Percentiles rank a stretch among this genome's conserved stretches.
Conservation (phyloP, 345 rosid species). For the Populus euphratica region DNA sequence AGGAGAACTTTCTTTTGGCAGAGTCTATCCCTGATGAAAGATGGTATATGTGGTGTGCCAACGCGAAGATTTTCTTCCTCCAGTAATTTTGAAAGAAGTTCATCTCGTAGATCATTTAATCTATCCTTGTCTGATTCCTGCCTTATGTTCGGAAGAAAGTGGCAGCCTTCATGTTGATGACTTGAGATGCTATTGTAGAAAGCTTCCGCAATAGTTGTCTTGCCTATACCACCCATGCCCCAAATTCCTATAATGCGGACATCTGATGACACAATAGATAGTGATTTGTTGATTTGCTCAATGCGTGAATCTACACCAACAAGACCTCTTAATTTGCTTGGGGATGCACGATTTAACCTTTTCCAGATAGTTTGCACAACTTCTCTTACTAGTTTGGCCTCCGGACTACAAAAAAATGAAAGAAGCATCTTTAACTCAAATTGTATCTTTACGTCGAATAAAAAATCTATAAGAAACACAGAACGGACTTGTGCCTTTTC, state of each 20-base stretch:
- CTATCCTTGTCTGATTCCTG: not conserved
- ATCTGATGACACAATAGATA: not conserved
- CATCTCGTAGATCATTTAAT: not conserved
- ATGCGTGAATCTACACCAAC: constrained; percentile 1
- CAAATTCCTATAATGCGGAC: constrained; percentile 1
- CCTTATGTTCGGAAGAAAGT: not conserved
- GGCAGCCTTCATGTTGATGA: not conserved
- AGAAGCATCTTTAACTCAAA: not conserved
- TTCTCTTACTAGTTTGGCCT: not conserved
- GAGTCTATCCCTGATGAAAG: not conserved
- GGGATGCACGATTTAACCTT: not conserved
- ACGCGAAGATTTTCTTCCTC: not conserved
- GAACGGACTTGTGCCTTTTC: no score
- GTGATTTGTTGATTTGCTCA: not conserved
- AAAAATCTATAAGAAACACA: no score
- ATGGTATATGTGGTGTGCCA: not conserved
- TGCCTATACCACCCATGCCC: constrained; percentile 2
- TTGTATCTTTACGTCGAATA: no score
- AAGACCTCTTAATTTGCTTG: not conserved
- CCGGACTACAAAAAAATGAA: not conserved
- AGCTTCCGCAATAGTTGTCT: constrained; percentile 4
- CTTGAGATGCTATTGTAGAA: not conserved
- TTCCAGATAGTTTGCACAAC: not conserved
- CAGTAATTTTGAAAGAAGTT: not conserved
- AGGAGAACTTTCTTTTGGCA: not conserved